Base-by-base conservation (phyloP, 495 filamentous ascomycete genomes). In the Talaromyces borbonicus region DNA sequence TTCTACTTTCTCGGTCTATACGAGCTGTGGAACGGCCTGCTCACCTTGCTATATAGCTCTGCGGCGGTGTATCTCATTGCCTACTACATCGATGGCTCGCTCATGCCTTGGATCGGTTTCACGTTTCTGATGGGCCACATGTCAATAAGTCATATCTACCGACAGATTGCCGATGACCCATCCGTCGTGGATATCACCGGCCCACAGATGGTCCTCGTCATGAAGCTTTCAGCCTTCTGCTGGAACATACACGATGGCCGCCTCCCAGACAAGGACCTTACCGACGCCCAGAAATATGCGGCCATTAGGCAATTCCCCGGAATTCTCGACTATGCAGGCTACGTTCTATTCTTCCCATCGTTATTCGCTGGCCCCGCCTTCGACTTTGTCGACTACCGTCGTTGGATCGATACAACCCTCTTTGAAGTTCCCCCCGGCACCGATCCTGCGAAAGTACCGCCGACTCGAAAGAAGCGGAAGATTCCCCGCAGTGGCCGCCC, bases 101-200 rank as follows among this genome's bases (percentile, higher is more conserved):
- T 89, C 63, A 98, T 98, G 92, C 93, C 93, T 67, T 98, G 92
- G 92, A 77, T 95, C 33, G 88, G 80, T 36, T 97, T 98, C 63
- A 74, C 87, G 44, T 96, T 90, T 63, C 58, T 93, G 44, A 98
- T 98, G 93, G 81, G 84, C 49, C 90, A 97, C 62, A 86, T 98
- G 85, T 86, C 89, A 30, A 59, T 88, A 51, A 93, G 78, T 59
- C 92, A 98, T 58, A 80, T 97, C 47, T 68, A 79, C 47, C 83
- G 92, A 24, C 87, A 94, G 54, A 75, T 81, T 38, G 63, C 70
- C 26, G 71, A 84, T 50, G 70, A 79, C 39, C 75, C 83, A 1
- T 64, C 73, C 44, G 61, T 67, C 6, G 69, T 95, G 31, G 92
- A 98, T 62, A 90, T 98, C 53, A 95, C 90, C 12, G 89, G 88